Conservation (phyloP, 78 protist genomes). For the Mastigamoeba balamuthi region DNA sequence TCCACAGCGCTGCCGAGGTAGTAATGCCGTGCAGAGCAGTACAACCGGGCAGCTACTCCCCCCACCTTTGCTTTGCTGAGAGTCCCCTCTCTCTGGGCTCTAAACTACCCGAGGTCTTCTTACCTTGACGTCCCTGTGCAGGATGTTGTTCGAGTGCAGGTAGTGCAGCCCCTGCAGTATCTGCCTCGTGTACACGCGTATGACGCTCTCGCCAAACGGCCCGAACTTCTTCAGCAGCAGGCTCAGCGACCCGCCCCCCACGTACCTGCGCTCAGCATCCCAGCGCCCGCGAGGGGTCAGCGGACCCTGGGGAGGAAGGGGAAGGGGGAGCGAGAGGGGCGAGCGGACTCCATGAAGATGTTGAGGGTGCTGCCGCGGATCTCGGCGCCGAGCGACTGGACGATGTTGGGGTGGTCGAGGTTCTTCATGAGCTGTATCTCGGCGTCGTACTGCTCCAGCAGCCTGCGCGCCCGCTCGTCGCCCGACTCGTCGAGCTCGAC, state of each 20-base stretch:
- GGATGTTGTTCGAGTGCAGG: slow-evolving; percentile 9
- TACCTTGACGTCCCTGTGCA: slow-evolving; percentile 25
- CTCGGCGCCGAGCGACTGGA: neutral
- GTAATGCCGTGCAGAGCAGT: too few relatives aligned
- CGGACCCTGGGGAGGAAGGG: neutral
- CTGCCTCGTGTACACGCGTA: neutral
- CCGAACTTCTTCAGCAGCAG: slow-evolving; percentile 5
- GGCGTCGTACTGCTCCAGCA: too few relatives aligned
- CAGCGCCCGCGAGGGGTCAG: neutral
- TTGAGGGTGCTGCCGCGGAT: neutral
- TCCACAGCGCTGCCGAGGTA: too few relatives aligned
- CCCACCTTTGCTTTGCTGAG: too few relatives aligned
- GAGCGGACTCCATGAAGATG: neutral
- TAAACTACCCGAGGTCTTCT: too few relatives aligned
- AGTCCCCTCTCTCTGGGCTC: too few relatives aligned
- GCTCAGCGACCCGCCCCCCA: slow-evolving; percentile 5
- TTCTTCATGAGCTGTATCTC: too few relatives aligned
- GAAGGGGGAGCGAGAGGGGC: neutral
- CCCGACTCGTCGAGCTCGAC: slow-evolving; percentile 11
- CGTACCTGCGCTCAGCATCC: neutral
- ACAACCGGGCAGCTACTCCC: too few relatives aligned
- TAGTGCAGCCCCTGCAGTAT: slow-evolving; percentile 12
- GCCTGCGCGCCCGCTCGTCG: neutral
- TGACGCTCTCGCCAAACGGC: neutral
- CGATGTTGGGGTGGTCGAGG: neutral